Conservation (phyloP, 176 grass and related monocot genomes). For the Aegilops longissima region DNA sequence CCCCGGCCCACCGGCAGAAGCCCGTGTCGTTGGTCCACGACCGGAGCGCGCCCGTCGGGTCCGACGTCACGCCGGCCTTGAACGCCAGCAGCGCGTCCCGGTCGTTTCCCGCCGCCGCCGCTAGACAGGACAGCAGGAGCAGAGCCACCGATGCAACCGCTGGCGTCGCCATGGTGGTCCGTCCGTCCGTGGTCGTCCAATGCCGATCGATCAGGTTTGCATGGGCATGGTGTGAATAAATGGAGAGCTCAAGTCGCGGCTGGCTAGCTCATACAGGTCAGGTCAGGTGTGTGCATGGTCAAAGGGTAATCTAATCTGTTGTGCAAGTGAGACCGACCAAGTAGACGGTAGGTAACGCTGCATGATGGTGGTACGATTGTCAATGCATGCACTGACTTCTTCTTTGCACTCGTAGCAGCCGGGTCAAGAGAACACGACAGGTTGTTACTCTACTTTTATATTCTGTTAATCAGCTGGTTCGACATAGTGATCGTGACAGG, state of each 20-base stretch:
- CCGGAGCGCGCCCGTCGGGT: background rate
- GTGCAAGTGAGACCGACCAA: too few relatives aligned
- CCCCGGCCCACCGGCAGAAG: conserved; percentile 21
- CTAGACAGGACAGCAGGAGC: background rate
- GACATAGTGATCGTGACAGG: too few relatives aligned
- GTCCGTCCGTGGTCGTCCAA: too few relatives aligned
- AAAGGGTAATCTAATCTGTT: too few relatives aligned
- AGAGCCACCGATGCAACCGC: background rate
- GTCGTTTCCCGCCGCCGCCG: background rate
- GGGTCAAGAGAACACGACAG: background rate
- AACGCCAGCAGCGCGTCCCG: conserved; percentile 15
- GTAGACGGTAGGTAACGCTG: too few relatives aligned
- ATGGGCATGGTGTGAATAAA: background rate
- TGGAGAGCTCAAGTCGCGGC: background rate
- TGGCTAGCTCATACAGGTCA: too few relatives aligned
- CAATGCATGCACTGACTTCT: background rate
- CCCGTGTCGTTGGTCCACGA: background rate
- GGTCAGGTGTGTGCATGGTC: too few relatives aligned
- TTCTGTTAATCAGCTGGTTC: too few relatives aligned
- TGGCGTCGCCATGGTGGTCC: background rate
- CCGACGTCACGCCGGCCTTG: background rate
- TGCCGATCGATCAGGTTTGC: background rate
- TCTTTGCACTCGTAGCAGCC: background rate
- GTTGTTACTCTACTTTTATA: too few relatives aligned
- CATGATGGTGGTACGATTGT: too few relatives aligned